Evolutionary conservation across 1,284 basidiomycete genomes (phyloP), one percentile per base, ranked within the genome.

Genomic region (Dichomitus squalens): DNA sequence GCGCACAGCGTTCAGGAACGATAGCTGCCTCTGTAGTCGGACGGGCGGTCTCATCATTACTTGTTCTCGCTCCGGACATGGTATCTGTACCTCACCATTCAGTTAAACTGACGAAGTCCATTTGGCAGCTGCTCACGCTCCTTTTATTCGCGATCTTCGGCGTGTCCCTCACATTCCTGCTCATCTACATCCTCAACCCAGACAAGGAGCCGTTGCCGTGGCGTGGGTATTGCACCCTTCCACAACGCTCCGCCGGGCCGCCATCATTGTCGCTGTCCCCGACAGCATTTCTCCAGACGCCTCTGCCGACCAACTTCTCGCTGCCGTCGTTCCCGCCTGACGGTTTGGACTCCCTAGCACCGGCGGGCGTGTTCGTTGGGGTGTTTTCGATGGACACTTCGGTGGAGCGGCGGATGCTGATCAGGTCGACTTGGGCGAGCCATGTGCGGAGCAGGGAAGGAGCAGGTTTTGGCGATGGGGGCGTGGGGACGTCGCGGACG

Each of bases 131-230:
- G 64, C 79, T 92, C 53, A 82, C 88, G 20, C 79, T 92, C 63
- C 82, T 91, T 59, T 74, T 90, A 53, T 80, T 92, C 66, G 83
- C 86, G 54, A 78, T 89, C 55, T 86, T 95, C 67, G 85, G 86
- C 57, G 83, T 93, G 60, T 87, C 86, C 63, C 80, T 92, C 64
- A 90, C 92, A 56, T 84, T 93, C 57, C 79, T 92, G 53, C 82
- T 98, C 72, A 95, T 95, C 70, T 91, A 96, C 73, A 84, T 96
- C 61, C 85, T 98, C 69, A 96, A 98, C 71, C 94, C 95, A 44
- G 96, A 99, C 81, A 98, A 98, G 73, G 90, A 92, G 55, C 90
- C 94, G 14, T 76, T 96, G 29, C 95, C 96, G 41, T 99, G 95
- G 95, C 86, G 95, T 63, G 86, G 88, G 25, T 96, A 96, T 72